phyloP scores from a whole-genome alignment of 305 asterid genomes.

The Solanum chacoense region DNA sequence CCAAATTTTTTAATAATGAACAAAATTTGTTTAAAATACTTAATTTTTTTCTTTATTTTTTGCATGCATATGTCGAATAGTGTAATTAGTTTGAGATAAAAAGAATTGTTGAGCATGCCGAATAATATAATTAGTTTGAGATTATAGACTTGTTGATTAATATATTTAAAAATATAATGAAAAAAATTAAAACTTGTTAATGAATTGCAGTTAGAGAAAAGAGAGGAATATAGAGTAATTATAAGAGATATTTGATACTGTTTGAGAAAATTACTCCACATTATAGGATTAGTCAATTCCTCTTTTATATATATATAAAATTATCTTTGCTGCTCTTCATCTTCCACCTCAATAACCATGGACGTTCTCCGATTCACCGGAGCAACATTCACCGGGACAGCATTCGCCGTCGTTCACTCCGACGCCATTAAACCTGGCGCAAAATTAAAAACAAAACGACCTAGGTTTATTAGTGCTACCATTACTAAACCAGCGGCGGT shows the following conservation, averaged over 20 bases:
- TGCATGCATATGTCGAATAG: background rate
- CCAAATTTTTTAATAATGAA: background rate
- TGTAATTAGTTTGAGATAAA: too few relatives aligned
- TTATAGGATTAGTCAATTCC: background rate
- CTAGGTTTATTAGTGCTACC: background rate
- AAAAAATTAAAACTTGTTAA: background rate
- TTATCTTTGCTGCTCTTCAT: background rate
- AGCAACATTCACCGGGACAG: conserved; percentile 11
- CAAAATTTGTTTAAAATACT: background rate
- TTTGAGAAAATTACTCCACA: background rate
- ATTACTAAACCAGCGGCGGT: background rate
- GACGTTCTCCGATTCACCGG: conserved; percentile 31
- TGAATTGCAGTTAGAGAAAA: background rate
- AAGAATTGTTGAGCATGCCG: too few relatives aligned
- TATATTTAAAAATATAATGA: too few relatives aligned
- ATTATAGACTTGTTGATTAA: too few relatives aligned
- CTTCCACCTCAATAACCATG: conserved; percentile 11
- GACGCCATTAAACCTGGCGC: background rate
- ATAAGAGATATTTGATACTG: background rate
- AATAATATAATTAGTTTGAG: background rate
- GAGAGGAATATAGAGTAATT: background rate
- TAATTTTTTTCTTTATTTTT: too few relatives aligned
- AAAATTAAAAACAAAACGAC: conserved; percentile 7
- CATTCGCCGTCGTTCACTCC: background rate
- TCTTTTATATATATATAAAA: background rate